Percentiles rank a stretch among this genome's conserved stretches.
Evolutionary conservation across 495 filamentous ascomycete species (phyloP).

Genomic region (Neurospora terricola): DNA sequence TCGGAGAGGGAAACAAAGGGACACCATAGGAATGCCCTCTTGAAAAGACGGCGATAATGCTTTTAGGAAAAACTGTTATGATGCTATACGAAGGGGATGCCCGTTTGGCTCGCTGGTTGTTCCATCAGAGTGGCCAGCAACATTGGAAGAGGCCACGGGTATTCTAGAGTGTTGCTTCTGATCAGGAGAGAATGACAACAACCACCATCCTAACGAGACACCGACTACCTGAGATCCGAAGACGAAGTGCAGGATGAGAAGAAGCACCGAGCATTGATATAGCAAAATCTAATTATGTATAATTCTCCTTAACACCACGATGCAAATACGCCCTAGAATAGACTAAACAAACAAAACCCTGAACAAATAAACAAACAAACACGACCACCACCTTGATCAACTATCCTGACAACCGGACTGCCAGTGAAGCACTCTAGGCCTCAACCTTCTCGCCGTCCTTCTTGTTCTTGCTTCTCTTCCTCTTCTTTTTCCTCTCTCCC

Average conservation of each 20-base stretch:
- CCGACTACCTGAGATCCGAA: not conserved
- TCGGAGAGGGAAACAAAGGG: not conserved
- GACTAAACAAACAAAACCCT: not conserved
- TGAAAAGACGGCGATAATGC: too few relatives aligned
- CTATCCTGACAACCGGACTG: not conserved
- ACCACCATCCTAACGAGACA: not conserved
- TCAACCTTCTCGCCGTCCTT: slow-evolving; percentile 8
- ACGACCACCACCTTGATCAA: not conserved
- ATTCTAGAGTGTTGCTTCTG: too few relatives aligned
- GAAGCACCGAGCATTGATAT: not conserved
- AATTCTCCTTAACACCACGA: not conserved
- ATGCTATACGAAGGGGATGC: too few relatives aligned
- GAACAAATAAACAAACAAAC: not conserved
- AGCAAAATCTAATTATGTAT: not conserved
- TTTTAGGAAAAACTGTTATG: too few relatives aligned
- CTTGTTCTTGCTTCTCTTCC: slow-evolving; percentile 34
- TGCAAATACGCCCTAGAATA: not conserved
- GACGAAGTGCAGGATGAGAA: not conserved
- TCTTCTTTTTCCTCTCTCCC: slow-evolving; percentile 39
- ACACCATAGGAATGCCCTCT: too few relatives aligned
- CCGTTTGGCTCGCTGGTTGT: too few relatives aligned
- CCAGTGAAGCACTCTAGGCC: not conserved
- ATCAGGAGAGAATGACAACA: not conserved
- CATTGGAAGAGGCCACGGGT: too few relatives aligned
- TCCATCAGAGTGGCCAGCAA: too few relatives aligned